Evolutionary conservation across 2,329 filamentous ascomycete species (phyloP).

Genomic region (Colletotrichum kahawae): DNA sequence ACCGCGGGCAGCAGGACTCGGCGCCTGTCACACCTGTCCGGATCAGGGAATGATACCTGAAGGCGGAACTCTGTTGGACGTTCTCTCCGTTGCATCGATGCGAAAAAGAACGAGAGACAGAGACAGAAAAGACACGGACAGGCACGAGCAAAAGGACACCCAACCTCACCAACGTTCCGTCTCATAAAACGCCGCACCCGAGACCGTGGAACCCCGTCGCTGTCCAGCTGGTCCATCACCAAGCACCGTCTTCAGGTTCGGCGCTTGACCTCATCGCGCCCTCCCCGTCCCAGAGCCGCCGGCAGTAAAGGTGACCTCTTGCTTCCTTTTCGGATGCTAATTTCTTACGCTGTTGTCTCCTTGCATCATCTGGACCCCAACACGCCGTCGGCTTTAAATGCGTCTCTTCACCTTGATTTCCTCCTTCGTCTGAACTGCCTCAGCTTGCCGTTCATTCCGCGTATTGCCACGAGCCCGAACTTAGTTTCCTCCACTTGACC

Average conservation of each 20-base stretch:
- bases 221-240: neutral
- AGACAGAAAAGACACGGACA: neutral
- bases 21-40: neutral
- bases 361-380: neutral
- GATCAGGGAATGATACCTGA: neutral
- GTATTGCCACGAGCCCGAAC: neutral
- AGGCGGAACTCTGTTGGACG: neutral
- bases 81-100: neutral
- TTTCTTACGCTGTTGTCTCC: neutral
- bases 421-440: neutral
- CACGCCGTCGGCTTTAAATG: neutral
- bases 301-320: neutral
- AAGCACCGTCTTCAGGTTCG: neutral
- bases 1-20: neutral
- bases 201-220: neutral
- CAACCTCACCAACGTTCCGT: neutral
- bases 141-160: neutral
- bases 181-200: constrained; percentile 14
- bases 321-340: neutral
- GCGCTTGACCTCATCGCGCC: constrained; percentile 6
- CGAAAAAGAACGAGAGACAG: neutral
- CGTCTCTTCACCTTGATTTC: neutral
- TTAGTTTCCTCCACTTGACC: neutral
- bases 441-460: neutral
- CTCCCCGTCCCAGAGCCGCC: neutral